Base-by-base conservation (phyloP, 2,329 filamentous ascomycete species). In the Diaporthe eres region DNA sequence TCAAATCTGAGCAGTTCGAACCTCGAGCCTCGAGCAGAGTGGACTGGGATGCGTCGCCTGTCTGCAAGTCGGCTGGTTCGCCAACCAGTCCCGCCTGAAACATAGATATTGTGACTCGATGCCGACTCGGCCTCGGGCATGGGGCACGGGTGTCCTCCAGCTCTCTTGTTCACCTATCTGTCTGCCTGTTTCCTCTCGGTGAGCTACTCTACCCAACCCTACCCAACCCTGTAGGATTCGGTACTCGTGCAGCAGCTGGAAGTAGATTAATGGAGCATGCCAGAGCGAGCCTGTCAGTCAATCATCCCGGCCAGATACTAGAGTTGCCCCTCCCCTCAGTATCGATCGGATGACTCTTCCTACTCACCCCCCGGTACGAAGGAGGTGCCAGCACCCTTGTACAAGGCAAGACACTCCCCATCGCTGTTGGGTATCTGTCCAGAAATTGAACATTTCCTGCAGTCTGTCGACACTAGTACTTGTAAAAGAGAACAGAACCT, bases 41-140 rank as follows among this genome's bases (percentile, higher is more conserved):
- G n/a, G 60, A 63, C 39, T 51, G 31, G 44, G 63, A 67, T 19
- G 13, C 1, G 22, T 39, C 31, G 44, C 31, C 63, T 39, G 44
- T 19, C 31, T 67, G 63, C 19, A 51, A 25, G 22, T 51, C 63
- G 63, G 25, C 19, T 51, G 63, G 63, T 25, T 34, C 25, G 22
- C 61, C 25, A 47, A 39, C 6, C 25, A 67, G 42, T 28, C 53
- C 55, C 17, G 49, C 51, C 44, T 55, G 65, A 71, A 47, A 74
- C 55, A 72, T 65, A 19, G 61, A 49, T n/a, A 60, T 28, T 71
- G 73, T 74, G 73, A 74, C 72, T 71, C 51, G 19, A 61, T 51
- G 68, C 34, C 65, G 51, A 39, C 49, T 28, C 65, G 55, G 44
- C 58, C 31, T 53, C 49, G 58, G 39, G 31, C 25, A 2, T 17